phyloP scores from a whole-genome alignment of 805 yeast genomes.

The Yarrowia bubula region DNA sequence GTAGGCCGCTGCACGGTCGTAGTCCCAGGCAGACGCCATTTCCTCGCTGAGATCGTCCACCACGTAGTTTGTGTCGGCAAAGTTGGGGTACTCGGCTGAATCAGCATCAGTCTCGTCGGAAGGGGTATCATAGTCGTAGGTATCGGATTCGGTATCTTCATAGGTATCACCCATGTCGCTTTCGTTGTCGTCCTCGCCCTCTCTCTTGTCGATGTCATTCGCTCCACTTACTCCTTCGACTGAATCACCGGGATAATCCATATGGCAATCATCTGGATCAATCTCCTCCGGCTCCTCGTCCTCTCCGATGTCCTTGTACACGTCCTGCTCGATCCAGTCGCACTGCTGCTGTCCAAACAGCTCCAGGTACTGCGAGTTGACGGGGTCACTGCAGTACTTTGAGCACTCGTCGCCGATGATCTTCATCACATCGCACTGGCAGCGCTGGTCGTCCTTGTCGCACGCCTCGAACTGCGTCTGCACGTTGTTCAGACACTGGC shows the following conservation, averaged over 20 bases:
- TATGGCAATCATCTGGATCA: background rate
- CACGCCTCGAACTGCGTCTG: conserved; percentile 29
- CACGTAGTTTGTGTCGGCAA: too few relatives aligned
- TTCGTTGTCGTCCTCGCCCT: background rate
- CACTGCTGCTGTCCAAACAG: conserved; percentile 12
- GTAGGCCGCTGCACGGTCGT: background rate
- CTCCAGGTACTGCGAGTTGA: conserved; percentile 16
- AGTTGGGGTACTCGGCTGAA: background rate
- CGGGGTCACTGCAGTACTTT: conserved; percentile 13
- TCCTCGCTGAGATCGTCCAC: too few relatives aligned
- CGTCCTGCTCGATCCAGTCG: conserved; percentile 10
- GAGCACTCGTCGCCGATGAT: conserved; percentile 32
- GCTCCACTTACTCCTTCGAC: background rate
- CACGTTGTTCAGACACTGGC: conserved; percentile 29
- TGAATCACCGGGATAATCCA: background rate
- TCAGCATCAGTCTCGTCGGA: background rate
- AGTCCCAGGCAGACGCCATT: background rate
- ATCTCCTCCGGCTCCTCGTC: background rate
- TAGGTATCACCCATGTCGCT: background rate
- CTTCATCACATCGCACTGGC: conserved; percentile 31
- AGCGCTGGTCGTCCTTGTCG: conserved; percentile 28
- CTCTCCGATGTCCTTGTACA: background rate
- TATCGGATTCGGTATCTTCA: background rate
- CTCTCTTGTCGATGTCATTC: too few relatives aligned
- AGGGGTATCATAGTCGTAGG: background rate